phyloP scores from a whole-genome alignment of 2,329 filamentous ascomycete genomes.

The Nigrograna mackinnonii region DNA sequence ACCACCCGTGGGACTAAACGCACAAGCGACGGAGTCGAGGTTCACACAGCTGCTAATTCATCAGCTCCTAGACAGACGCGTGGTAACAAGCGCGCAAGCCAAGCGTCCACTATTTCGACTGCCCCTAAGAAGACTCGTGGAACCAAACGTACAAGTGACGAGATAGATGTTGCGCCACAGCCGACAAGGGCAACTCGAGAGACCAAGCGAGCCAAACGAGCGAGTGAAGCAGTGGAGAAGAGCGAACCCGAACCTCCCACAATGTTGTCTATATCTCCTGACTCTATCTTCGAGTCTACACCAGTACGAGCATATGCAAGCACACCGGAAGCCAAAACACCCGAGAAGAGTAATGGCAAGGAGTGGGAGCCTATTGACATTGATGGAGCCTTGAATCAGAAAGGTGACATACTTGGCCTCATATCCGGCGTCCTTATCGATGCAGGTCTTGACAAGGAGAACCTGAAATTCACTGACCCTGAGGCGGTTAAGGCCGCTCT shows the following conservation, averaged over 20 bases:
- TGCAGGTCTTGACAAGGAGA: conserved; percentile 33
- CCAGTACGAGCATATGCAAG: not conserved
- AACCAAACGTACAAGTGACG: conserved; percentile 43
- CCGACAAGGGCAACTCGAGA: not conserved
- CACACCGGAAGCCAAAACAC: conserved; percentile 45
- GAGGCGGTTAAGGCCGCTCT: conserved; percentile 62
- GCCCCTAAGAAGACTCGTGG: conserved; percentile 9
- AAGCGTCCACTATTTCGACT: not conserved
- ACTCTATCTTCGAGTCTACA: conserved; percentile 19
- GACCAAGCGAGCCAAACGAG: conserved; percentile 1
- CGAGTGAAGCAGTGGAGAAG: not conserved
- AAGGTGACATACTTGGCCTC: conserved; percentile 16
- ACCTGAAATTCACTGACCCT: conserved; percentile 44
- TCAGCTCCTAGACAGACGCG: not conserved
- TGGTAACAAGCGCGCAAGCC: conserved; percentile 1
- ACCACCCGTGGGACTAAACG: conserved; percentile 19
- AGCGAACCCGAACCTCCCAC: not conserved
- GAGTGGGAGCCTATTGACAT: conserved; percentile 78
- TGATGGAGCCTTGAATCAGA: conserved; percentile 65
- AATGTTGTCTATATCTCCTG: not conserved
- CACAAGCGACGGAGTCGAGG: conserved; percentile 11
- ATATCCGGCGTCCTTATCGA: conserved; percentile 33
- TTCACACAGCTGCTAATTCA: not conserved
- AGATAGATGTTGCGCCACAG: not conserved
- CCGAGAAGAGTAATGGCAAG: conserved; percentile 16